Evolutionary conservation across 140 eudicot species (phyloP), one percentile per base, ranked within the genome.

Genomic region (Erigeron philadelphicus): DNA sequence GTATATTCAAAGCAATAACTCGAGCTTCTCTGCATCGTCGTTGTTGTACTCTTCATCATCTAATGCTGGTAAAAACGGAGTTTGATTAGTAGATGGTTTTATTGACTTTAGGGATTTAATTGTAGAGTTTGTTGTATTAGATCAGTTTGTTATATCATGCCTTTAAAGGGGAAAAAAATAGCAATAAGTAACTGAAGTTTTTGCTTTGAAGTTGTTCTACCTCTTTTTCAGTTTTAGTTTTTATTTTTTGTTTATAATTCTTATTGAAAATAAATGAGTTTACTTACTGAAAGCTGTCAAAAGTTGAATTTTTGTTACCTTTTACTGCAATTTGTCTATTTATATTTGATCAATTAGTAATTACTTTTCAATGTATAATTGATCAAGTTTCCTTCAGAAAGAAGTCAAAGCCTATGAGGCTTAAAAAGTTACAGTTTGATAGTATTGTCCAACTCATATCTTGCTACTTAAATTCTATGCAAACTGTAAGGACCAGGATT

Each of bases 21-120:
- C 92, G 62, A 88, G 87, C 57, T 85, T 85, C 61, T 81, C 84
- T 64, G 85, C 81, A 16, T 85, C 96, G 6, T 88, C 93, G n/a
- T 11, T 88, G 81, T 68, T 85, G 71, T 73, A 88, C 61, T 84
- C 95, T 71, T 79, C 81, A 9, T 82, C 85, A 16, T 84, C 82
- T 1, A 77, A 71, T 64, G 73, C 17, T n/a, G 80, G 76, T 49
- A 82, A 79, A 72, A 53, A 41, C 25, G 84, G 81, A n/a, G 71
- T 57, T 40, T 52, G 74, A 61, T 43, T 16, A 16, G 7, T 21
- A 31, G 73, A 46, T 66, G 52, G 40, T 5, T 23, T 61, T 38
- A 72, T 72, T 75, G 53, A 73, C 66, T 61, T 61, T 44, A 57
- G 70, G 21, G 60, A n/a, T 61, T 60, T 68, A 41, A 49, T 68